phyloP scores from a whole-genome alignment of 164 flowering plant genomes.

The Stephania japonica region DNA sequence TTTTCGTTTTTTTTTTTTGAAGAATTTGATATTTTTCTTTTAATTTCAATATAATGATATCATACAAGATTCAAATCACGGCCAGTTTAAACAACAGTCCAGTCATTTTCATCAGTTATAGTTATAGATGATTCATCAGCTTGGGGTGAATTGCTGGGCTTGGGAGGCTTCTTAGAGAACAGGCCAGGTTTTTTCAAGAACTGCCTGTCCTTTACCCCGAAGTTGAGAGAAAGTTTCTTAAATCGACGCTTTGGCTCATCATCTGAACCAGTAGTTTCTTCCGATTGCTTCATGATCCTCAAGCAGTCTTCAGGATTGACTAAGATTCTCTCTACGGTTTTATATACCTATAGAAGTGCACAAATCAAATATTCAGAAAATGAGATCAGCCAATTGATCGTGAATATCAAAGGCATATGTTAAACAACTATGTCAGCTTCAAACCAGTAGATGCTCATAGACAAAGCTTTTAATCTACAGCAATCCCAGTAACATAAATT shows the following conservation, averaged over 20 bases:
- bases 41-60: background rate
- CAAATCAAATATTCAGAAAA: background rate
- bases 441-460: background rate
- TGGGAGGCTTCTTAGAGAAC: conserved; percentile 63
- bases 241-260: conserved; percentile 63
- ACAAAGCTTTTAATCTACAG: background rate
- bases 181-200: conserved; percentile 32
- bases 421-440: background rate
- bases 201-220: conserved; percentile 52
- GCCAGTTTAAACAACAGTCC: conserved; percentile 46
- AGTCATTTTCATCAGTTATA: conserved; percentile 35
- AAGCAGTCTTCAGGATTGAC: conserved; percentile 57
- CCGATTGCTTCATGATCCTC: conserved; percentile 45
- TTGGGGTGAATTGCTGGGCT: conserved; percentile 25
- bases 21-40: too few species aligned
- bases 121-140: conserved; percentile 25
- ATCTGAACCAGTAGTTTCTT: conserved; percentile 35
- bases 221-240: conserved; percentile 50
- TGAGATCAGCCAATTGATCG: background rate
- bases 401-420: background rate
- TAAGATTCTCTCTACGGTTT: conserved; percentile 68
- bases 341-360: conserved; percentile 55
- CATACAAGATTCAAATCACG: background rate
- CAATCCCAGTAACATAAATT: background rate
- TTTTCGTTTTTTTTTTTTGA: too few species aligned